These are phyloP conservation scores for Casuarina equisetifolia DNA, from an alignment of 306 rosid species.

Conservation along the genomic window DNA sequence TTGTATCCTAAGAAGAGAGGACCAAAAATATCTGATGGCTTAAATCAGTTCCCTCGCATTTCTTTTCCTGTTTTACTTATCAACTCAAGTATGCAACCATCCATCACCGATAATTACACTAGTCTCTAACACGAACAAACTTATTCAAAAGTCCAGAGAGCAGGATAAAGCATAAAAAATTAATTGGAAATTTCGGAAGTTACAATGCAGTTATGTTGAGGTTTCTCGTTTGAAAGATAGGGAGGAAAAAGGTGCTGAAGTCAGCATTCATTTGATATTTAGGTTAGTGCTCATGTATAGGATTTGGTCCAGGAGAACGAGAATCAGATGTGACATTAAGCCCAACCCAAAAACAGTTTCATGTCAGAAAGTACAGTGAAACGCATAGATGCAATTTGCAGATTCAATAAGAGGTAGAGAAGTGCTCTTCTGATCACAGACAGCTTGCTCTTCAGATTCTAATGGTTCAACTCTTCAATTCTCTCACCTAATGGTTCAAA, in stretches of 20 bases:
- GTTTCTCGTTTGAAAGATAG: neutral
- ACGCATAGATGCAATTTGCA: neutral
- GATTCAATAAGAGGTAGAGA: neutral
- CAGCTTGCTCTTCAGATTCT: neutral
- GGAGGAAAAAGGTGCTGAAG: neutral
- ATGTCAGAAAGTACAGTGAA: neutral
- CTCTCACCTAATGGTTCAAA: neutral
- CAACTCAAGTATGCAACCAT: neutral
- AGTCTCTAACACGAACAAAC: slow-evolving; percentile 1
- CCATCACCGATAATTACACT: neutral
- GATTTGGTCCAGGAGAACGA: neutral
- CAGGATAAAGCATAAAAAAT: neutral
- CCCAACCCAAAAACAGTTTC: neutral
- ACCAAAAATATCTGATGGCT: neutral
- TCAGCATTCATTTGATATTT: neutral
- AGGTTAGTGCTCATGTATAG: neutral
- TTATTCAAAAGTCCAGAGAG: slow-evolving; percentile 1
- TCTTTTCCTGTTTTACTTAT: slow-evolving; percentile 3
- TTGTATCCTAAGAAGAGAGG: neutral
- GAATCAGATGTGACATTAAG: neutral
- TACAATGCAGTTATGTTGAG: neutral
- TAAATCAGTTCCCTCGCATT: slow-evolving; percentile 1
- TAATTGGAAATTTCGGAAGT: slow-evolving; percentile 1
- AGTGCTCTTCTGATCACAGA: neutral
- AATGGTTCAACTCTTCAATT: no score